Conservation (phyloP, 2,329 filamentous ascomycete genomes). For the Hypoxylon sp. region DNA sequence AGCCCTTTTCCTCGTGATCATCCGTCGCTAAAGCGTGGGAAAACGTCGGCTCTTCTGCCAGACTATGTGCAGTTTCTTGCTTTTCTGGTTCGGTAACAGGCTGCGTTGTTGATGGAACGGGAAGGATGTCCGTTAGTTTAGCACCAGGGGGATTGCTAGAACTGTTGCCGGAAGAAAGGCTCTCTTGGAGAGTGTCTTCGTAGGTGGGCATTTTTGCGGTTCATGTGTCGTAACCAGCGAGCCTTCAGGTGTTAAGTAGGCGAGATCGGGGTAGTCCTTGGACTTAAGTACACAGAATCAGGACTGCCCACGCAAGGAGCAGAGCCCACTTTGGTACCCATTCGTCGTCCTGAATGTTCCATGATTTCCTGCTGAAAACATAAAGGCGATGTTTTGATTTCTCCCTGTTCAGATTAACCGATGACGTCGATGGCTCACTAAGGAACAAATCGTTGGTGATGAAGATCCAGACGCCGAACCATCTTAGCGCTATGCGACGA, state of each 20-base stretch:
- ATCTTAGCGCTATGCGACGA: constrained; percentile 23
- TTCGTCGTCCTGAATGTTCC: constrained; percentile 24
- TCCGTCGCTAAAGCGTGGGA: constrained; percentile 62
- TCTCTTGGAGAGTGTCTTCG: constrained; percentile 24
- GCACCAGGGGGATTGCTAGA: constrained; percentile 39
- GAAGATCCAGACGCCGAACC: constrained; percentile 31
- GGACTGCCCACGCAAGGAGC: constrained; percentile 1
- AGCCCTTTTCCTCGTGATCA: constrained; percentile 61
- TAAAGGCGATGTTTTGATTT: constrained; percentile 7
- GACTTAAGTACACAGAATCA: constrained; percentile 19
- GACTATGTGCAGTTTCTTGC: constrained; percentile 44
- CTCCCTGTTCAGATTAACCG: constrained; percentile 5
- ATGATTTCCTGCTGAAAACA: constrained; percentile 29
- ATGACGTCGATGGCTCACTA: constrained; percentile 43
- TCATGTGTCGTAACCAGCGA: background rate
- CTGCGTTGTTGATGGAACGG: constrained; percentile 53
- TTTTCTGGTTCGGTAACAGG: constrained; percentile 52
- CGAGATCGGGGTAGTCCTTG: background rate
- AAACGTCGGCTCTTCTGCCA: constrained; percentile 55
- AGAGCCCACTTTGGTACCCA: constrained; percentile 7
- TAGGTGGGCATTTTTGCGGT: constrained; percentile 35
- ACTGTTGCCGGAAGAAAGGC: background rate
- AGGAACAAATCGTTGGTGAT: constrained; percentile 27
- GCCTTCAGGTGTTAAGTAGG: background rate
- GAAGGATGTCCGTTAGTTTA: constrained; percentile 54